phyloP scores from a whole-genome alignment of 1,139 yeast genomes.

The Suhomyces coccinellae region DNA sequence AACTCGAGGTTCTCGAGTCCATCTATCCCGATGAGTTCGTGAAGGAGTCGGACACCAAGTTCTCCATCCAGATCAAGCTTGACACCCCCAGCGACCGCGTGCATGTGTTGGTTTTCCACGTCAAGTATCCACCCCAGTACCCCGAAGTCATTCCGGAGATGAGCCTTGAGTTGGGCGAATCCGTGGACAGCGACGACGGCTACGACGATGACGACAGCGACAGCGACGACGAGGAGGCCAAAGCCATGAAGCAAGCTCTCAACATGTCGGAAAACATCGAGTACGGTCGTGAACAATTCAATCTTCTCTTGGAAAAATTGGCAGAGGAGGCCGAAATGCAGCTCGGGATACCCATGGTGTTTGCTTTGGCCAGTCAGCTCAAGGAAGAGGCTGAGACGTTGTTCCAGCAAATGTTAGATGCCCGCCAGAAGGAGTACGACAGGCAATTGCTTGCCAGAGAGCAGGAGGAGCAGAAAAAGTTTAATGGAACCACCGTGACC shows the following conservation, averaged over 20 bases:
- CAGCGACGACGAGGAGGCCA: conserved; percentile 44
- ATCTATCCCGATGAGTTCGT: conserved; percentile 89
- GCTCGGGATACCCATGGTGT: conserved; percentile 85
- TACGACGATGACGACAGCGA: conserved; percentile 43
- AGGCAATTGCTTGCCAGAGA: conserved; percentile 56
- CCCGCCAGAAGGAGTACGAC: conserved; percentile 59
- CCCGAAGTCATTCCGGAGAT: conserved; percentile 70
- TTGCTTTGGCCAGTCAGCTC: conserved; percentile 70
- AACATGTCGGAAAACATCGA: conserved; percentile 58
- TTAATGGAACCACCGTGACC: conserved; percentile 81
- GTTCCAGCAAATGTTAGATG: conserved; percentile 57
- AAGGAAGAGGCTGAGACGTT: conserved; percentile 77
- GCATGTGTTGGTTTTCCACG: conserved; percentile 53
- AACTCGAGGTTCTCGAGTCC: conserved; percentile 78
- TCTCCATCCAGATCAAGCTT: conserved; percentile 47
- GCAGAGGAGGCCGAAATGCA: conserved; percentile 71
- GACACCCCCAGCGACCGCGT: conserved; percentile 61
- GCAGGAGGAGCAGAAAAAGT: conserved; percentile 71
- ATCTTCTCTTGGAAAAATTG: conserved; percentile 39
- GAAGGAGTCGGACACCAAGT: conserved; percentile 43
- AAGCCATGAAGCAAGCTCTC: conserved; percentile 44
- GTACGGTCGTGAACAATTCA: conserved; percentile 49
- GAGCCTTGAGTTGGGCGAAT: conserved; percentile 39
- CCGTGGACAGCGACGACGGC: conserved; percentile 34
- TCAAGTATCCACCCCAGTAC: conserved; percentile 68